These are phyloP conservation scores for Arachis hypogaea DNA, from an alignment of 306 rosid genomes.

Conservation along the genomic window DNA sequence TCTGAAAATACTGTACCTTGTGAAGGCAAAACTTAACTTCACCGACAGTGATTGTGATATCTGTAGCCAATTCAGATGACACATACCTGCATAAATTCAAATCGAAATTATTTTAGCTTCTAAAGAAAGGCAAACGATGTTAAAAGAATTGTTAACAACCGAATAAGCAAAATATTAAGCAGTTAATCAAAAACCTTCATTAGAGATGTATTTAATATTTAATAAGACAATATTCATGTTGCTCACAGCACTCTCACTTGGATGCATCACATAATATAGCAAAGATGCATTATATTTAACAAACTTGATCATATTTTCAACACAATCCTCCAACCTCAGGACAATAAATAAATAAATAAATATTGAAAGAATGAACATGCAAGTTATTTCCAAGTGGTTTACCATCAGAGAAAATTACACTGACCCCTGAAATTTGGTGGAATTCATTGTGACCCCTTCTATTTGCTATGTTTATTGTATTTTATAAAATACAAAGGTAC, in stretches of 20 bases:
- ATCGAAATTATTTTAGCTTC: not conserved
- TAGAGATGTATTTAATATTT: not conserved
- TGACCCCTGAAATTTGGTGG: no score
- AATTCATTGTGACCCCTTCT: no score
- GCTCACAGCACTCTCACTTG: not conserved
- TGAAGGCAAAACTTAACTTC: slow-evolving; percentile 89
- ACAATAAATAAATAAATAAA: no score
- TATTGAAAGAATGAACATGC: not conserved
- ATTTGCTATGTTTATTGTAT: no score
- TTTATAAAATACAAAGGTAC: no score
- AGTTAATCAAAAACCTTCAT: not conserved
- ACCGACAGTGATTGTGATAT: slow-evolving; percentile 68
- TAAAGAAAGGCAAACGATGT: slow-evolving; percentile 20
- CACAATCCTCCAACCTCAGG: not conserved
- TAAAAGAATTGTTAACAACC: not conserved
- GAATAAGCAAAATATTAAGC: not conserved
- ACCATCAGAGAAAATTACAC: no score
- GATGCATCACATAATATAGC: slow-evolving; percentile 10
- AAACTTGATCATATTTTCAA: not conserved
- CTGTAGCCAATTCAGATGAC: slow-evolving; percentile 85
- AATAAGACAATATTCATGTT: not conserved
- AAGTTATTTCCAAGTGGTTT: not conserved
- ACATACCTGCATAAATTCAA: slow-evolving; percentile 62
- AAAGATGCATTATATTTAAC: slow-evolving; percentile 6
- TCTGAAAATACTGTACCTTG: slow-evolving; percentile 57